Conservation (phyloP, 805 yeast species). For the Starmera pachycereana region DNA sequence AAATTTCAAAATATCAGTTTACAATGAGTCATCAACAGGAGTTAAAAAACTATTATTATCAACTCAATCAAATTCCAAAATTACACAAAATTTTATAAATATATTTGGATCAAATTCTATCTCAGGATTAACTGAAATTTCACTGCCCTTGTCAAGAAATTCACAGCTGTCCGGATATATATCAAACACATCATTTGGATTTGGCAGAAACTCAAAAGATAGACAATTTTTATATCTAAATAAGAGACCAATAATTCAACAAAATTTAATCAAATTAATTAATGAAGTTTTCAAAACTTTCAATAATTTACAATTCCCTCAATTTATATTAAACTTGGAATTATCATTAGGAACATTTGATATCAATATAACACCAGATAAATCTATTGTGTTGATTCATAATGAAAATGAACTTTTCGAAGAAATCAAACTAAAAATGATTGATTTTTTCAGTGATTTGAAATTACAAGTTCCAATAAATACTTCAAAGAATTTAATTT, state of each 20-base stretch:
- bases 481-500: neutral
- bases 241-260: slow-evolving; percentile 58
- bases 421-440: slow-evolving; percentile 39
- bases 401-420: slow-evolving; percentile 54
- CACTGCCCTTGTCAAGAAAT: slow-evolving; percentile 28
- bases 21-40: slow-evolving; percentile 36
- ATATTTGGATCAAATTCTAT: slow-evolving; percentile 64
- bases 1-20: slow-evolving; percentile 48
- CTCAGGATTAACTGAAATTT: slow-evolving; percentile 36
- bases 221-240: slow-evolving; percentile 72
- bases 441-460: slow-evolving; percentile 33
- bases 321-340: slow-evolving; percentile 48
- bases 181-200: slow-evolving; percentile 72
- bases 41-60: slow-evolving; percentile 47
- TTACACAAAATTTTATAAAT: slow-evolving; percentile 50
- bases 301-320: slow-evolving; percentile 68
- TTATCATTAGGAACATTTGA: slow-evolving; percentile 51
- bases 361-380: slow-evolving; percentile 88
- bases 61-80: slow-evolving; percentile 39
- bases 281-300: slow-evolving; percentile 67
- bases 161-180: slow-evolving; percentile 43
- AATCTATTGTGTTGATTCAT: slow-evolving; percentile 59
- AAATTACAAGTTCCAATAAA: slow-evolving; percentile 10
- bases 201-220: slow-evolving; percentile 62
- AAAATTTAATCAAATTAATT: slow-evolving; percentile 43